Base-by-base conservation (phyloP, 768 basidiomycete species). In the Ramaria sp. region DNA sequence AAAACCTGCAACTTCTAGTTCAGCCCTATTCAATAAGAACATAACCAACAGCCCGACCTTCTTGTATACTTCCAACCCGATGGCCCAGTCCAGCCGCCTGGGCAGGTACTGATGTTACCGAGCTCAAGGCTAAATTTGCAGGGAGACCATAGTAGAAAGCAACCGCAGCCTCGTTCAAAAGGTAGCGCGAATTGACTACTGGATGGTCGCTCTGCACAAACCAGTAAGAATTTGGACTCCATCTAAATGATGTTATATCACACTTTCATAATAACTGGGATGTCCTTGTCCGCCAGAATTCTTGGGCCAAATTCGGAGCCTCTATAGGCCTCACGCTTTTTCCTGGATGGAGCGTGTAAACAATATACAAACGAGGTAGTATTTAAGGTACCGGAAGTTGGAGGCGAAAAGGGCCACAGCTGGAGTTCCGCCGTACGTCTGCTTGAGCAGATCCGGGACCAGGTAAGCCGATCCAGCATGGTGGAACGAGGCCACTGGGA, bases 391-490 rank as follows among this genome's bases (percentile, higher is more conserved):
- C 73, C 84, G 73, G 62, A 84, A 80, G 65, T 84, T 85, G 38
- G 84, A 90, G 3, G 88, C 85, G 59, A 91, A 92, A 42, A 95
- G 68, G 1, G 92, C 91, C 41, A 84, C 73, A 1, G 86, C 82
- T 0, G 91, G 91, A 11, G 82, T 74, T 6, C 77, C 78, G 1
- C 89, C 88, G 63, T 76, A 93, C 59, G 84, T 81, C 67, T 78
- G 73, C 69, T 91, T 94, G 59, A 97, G 71, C 4, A 86, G 70
- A 22, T 82, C 81, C 1, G 92, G 89, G 22, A 93, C 86, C n/a
- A 96, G 77, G 70, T 90, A 96, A 1, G 91, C 82, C 67, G 95
- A 91, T 54, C 90, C 84, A 7, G 91, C 93, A 65, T 90, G 86
- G 64, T 93, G 90, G 65, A 93, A 83, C 6, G 88, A 85, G 6